Percentiles rank a stretch among this genome's conserved stretches.
Evolutionary conservation across 2,329 filamentous ascomycete species (phyloP).

Genomic region (Dactylella cylindrospora): DNA sequence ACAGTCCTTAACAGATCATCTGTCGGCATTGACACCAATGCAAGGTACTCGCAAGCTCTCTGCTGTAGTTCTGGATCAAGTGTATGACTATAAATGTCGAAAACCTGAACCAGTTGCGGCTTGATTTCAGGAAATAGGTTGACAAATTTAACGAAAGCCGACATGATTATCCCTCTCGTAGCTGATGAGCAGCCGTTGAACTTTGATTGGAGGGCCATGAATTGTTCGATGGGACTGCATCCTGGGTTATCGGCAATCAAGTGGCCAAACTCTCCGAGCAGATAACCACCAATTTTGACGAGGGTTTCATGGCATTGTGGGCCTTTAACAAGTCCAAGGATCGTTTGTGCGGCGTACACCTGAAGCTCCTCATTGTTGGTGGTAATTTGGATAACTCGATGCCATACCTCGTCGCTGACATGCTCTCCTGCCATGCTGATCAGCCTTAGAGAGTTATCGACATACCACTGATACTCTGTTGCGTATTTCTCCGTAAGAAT

Average conservation of each 20-base stretch:
- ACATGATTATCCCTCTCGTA: conserved; percentile 90
- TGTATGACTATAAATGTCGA: conserved; percentile 88
- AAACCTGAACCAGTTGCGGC: conserved; percentile 85
- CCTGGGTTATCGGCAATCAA: conserved; percentile 87
- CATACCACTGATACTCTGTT: conserved; percentile 98
- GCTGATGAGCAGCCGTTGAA: conserved; percentile 83
- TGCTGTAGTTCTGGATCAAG: conserved; percentile 95
- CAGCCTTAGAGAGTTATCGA: conserved; percentile 90
- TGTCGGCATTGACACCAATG: conserved; percentile 78
- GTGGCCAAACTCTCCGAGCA: conserved; percentile 95
- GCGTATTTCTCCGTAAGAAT: conserved; percentile 98
- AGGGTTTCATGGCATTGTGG: conserved; percentile 95
- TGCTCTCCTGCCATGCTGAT: conserved; percentile 97
- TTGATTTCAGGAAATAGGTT: conserved; percentile 99
- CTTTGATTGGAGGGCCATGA: conserved; percentile 86
- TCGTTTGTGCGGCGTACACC: conserved; percentile 91
- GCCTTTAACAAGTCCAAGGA: conserved; percentile 85
- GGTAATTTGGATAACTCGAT: conserved; percentile 96
- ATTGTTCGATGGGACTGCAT: conserved; percentile 96
- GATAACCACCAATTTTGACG: conserved; percentile 95
- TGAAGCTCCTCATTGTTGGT: conserved; percentile 99
- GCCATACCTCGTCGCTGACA: conserved; percentile 98
- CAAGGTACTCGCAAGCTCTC: conserved; percentile 90
- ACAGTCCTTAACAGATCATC: conserved; percentile 91
- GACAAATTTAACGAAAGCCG: conserved; percentile 95